Evolutionary conservation across 148 eudicot species (phyloP).

Genomic region (Amaranthus palmeri): DNA sequence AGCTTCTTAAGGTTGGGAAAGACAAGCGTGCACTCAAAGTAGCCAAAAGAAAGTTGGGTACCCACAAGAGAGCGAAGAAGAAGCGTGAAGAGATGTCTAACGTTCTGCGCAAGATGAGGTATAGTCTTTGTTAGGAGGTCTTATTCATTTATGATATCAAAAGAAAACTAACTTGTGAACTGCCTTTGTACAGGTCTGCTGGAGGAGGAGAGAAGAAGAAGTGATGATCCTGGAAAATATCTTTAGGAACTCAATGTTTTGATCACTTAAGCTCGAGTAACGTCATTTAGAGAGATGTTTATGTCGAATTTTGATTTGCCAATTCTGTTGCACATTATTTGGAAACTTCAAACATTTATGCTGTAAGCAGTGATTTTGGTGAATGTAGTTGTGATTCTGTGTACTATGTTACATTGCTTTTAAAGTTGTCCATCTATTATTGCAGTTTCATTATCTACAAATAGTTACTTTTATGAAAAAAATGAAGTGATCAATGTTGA

Average conservation of each 20-base stretch:
- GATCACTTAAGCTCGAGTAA: background rate
- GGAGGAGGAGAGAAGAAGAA: conserved; percentile 70
- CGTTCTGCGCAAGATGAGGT: conserved; percentile 68
- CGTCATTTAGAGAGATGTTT: conserved; percentile 10
- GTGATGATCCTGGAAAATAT: conserved; percentile 24
- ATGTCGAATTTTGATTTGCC: conserved; percentile 4
- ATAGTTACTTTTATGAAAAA: too few species aligned
- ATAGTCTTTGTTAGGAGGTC: background rate
- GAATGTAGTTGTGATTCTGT: background rate
- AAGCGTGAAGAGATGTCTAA: conserved; percentile 81
- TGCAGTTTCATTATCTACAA: too few species aligned
- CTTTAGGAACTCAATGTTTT: conserved; percentile 6
- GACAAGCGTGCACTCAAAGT: conserved; percentile 68
- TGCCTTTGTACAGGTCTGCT: conserved; percentile 41
- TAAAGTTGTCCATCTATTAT: too few species aligned
- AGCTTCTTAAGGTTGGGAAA: conserved; percentile 61
- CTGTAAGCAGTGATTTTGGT: conserved; percentile 8
- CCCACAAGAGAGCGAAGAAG: conserved; percentile 76
- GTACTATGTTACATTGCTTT: background rate
- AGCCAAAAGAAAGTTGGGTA: conserved; percentile 62
- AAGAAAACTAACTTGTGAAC: background rate
- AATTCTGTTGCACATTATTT: background rate
- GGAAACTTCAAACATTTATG: background rate
- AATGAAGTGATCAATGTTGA: too few species aligned
- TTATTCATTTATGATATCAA: background rate